Percentiles rank a stretch among this genome's conserved stretches.
These are phyloP conservation scores for Leptoxyphium fumago DNA, from an alignment of 2,329 filamentous ascomycete genomes.

Conservation along the genomic window DNA sequence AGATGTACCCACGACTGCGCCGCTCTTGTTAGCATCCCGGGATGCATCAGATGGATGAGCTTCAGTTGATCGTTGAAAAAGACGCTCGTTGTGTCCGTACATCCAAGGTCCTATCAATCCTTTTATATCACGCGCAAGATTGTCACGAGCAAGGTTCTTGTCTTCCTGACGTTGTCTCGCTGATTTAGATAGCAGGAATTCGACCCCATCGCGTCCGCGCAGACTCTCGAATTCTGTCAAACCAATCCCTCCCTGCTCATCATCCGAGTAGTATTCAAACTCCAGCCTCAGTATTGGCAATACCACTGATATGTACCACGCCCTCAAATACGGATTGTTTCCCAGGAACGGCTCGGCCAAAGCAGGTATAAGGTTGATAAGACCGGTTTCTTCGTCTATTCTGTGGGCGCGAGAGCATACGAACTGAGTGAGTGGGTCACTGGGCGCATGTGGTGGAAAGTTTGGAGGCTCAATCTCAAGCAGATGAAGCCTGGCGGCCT, in stretches of 20 bases:
- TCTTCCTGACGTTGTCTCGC: conserved; percentile 3
- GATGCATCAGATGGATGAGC: too few species aligned
- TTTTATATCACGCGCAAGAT: conserved; percentile 49
- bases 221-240: conserved; percentile 50
- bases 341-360: conserved; percentile 55
- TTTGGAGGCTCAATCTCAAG: conserved; percentile 40
- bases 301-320: conserved; percentile 54
- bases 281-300: conserved; percentile 55
- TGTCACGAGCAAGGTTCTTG: conserved; percentile 5
- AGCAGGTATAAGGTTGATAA: conserved; percentile 52
- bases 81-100: conserved; percentile 46
- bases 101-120: conserved; percentile 61
- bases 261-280: conserved; percentile 51
- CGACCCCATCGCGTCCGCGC: conserved; percentile 43
- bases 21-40: background rate
- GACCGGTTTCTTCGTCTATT: conserved; percentile 58
- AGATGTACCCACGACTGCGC: conserved; percentile 12
- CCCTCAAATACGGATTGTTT: conserved; percentile 44
- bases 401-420: conserved; percentile 52
- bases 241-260: conserved; percentile 40
- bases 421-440: conserved; percentile 48
- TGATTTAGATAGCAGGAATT: conserved; percentile 46
- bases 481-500: conserved; percentile 48
- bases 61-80: conserved; percentile 22
- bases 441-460: conserved; percentile 31